Conservation (phyloP, 768 basidiomycete species). For the Suillus sp. region DNA sequence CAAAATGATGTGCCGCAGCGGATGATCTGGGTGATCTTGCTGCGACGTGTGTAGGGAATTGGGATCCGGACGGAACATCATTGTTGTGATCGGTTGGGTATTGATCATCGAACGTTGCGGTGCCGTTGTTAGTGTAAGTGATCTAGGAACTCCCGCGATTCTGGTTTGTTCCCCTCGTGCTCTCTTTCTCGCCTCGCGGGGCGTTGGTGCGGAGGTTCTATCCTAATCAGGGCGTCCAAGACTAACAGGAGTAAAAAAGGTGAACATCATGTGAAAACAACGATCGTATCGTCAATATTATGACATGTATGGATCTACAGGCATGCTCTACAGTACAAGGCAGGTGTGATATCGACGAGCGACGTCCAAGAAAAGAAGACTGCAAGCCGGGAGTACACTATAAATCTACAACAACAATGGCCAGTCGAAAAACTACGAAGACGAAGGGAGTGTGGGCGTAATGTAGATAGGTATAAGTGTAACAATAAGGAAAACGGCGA, state of each 20-base stretch:
- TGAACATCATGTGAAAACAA: background rate
- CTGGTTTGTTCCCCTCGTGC: background rate
- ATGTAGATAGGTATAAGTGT: conserved; percentile 7
- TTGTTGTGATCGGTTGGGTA: too few relatives aligned
- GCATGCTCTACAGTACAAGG: conserved; percentile 3
- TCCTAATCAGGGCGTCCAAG: background rate
- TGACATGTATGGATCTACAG: conserved; percentile 7
- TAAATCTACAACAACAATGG: conserved; percentile 6
- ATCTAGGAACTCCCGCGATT: background rate
- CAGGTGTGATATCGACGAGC: conserved; percentile 4
- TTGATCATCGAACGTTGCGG: background rate
- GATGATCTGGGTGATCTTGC: background rate
- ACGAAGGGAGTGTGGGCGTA: background rate
- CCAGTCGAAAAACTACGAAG: background rate
- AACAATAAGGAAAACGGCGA: conserved; percentile 8
- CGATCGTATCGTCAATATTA: conserved; percentile 1
- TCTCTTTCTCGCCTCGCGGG: background rate
- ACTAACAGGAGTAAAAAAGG: background rate
- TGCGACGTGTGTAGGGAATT: background rate
- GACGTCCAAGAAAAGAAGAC: conserved; percentile 8
- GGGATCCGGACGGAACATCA: background rate
- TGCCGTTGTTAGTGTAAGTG: background rate
- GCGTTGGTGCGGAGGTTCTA: background rate
- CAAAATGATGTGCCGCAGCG: background rate
- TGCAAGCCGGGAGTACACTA: background rate